Evolutionary conservation across 345 rosid species (phyloP).

Genomic region (Mercurialis annua): DNA sequence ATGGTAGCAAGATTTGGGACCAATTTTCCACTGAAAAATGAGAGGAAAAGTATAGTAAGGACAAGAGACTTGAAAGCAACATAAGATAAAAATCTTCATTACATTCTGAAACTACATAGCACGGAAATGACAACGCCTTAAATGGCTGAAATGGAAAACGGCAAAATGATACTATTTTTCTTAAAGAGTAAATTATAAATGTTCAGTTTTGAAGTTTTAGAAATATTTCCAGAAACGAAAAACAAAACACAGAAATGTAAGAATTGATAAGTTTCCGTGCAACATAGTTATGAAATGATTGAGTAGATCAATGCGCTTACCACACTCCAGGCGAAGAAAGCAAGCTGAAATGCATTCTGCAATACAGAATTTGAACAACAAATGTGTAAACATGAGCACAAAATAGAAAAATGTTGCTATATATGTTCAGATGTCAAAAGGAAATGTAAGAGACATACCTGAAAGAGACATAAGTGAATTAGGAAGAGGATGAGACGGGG

Average conservation of each 20-base stretch:
- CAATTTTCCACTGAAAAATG: constrained; percentile 55
- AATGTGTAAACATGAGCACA: not conserved
- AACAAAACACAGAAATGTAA: too few species aligned
- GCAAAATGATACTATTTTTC: too few species aligned
- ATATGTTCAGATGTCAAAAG: not conserved
- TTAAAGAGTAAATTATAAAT: too few species aligned
- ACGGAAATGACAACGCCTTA: too few species aligned
- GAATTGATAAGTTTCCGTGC: too few species aligned
- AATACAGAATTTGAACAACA: not conserved
- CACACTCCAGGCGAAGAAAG: constrained; percentile 73
- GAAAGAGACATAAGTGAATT: constrained; percentile 84
- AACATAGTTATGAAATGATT: too few species aligned
- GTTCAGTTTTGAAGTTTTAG: too few species aligned
- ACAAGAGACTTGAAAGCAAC: not conserved
- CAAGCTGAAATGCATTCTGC: constrained; percentile 90
- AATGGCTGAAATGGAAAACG: too few species aligned
- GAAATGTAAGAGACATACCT: constrained; percentile 39
- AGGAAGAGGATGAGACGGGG: constrained; percentile 83
- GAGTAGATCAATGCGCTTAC: constrained; percentile 39
- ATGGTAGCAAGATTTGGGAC: constrained; percentile 59
- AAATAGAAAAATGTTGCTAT: not conserved
- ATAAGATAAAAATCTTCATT: too few species aligned
- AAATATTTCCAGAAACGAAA: too few species aligned
- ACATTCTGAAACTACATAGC: too few species aligned
- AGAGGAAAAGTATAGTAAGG: not conserved